These are phyloP conservation scores for Suillus tomentosus DNA, from an alignment of 768 basidiomycete species.

Conservation along the genomic window DNA sequence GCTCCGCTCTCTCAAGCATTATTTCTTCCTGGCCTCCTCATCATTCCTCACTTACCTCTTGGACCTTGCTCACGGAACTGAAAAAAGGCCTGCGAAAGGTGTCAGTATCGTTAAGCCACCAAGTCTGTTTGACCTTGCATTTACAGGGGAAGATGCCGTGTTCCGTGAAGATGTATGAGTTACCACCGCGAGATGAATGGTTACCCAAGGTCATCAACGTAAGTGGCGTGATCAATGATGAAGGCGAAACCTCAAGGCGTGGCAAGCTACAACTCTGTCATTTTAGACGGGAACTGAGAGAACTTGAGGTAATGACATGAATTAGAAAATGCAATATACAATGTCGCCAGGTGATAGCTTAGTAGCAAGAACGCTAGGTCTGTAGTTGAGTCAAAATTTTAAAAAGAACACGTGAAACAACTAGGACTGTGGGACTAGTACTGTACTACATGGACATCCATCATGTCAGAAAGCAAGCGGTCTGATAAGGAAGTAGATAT, in stretches of 20 bases:
- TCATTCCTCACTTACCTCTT: constrained; percentile 94
- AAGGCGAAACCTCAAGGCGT: constrained; percentile 49
- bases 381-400: too few species aligned
- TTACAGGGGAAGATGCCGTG: constrained; percentile 71
- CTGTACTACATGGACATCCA: constrained; percentile 52
- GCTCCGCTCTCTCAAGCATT: constrained; percentile 91
- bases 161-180: constrained; percentile 93
- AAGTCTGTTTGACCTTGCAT: constrained; percentile 85
- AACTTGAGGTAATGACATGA: too few species aligned
- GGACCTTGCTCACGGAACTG: constrained; percentile 84
- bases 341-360: constrained; percentile 46
- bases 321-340: constrained; percentile 28
- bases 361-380: too few species aligned
- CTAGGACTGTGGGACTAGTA: too few species aligned
- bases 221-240: constrained; percentile 68
- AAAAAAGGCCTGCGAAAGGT: constrained; percentile 77
- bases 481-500: too few species aligned
- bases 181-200: constrained; percentile 86
- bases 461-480: too few species aligned
- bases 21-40: constrained; percentile 96
- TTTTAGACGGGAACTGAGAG: too few species aligned
- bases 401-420: too few species aligned
- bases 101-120: constrained; percentile 91
- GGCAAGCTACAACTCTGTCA: neutral
- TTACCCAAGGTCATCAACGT: constrained; percentile 83